phyloP scores from a whole-genome alignment of 129 eudicot genomes.

The Rutidosis leptorrhynchoides region DNA sequence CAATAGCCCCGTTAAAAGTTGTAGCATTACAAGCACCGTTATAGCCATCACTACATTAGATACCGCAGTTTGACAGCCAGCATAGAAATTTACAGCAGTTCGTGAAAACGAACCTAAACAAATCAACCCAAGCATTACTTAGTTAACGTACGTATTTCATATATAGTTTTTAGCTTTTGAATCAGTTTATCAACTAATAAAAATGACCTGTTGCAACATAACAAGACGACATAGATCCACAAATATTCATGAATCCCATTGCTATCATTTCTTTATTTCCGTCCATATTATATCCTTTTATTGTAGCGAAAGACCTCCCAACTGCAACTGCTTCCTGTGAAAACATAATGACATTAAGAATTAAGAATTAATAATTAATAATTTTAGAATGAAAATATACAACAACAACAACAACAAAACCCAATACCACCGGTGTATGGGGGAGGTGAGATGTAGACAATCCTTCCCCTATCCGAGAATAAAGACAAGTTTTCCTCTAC shows the following conservation, averaged over 20 bases:
- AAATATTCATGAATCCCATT: constrained; percentile 69
- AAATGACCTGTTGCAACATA: constrained; percentile 74
- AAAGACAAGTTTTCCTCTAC: no score
- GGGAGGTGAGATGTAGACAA: no score
- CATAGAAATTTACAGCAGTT: constrained; percentile 60
- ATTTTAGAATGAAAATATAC: no score
- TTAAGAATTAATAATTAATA: no score
- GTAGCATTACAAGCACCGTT: constrained; percentile 53
- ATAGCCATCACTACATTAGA: constrained; percentile 67
- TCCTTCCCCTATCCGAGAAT: no score
- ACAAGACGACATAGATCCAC: constrained; percentile 83
- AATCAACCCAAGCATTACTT: not conserved
- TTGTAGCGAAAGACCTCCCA: constrained; percentile 72
- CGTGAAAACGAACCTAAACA: constrained; percentile 61
- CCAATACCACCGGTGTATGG: no score
- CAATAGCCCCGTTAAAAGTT: constrained; percentile 46
- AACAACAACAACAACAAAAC: no score
- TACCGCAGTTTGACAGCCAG: constrained; percentile 55
- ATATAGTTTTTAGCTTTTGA: not conserved
- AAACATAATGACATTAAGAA: not conserved
- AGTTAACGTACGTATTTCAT: constrained; percentile 1
- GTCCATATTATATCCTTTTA: constrained; percentile 72
- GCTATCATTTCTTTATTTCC: constrained; percentile 96
- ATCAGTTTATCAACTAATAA: not conserved
- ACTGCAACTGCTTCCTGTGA: constrained; percentile 81